Percentiles rank a stretch among this genome's conserved stretches.
phyloP scores from a whole-genome alignment of 129 eudicot species.

The Scalesia atractyloides region DNA sequence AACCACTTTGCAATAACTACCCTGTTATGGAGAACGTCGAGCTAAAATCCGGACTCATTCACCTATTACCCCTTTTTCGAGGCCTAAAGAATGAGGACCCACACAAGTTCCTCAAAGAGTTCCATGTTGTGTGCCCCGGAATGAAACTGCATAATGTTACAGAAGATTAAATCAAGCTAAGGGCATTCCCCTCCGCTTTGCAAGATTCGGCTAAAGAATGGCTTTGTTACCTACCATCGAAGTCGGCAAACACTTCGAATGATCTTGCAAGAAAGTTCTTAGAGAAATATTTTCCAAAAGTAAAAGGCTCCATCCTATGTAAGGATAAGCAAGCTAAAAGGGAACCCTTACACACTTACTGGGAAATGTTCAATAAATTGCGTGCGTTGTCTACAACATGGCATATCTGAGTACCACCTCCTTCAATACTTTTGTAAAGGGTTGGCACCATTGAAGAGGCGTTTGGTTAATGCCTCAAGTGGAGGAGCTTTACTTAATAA shows the following conservation, averaged over 20 bases:
- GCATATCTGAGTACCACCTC: background rate
- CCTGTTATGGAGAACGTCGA: background rate
- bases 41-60: background rate
- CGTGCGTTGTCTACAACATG: background rate
- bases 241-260: background rate
- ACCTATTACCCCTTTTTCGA: background rate
- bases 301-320: background rate
- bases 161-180: background rate
- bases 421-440: background rate
- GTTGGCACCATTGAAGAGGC: too few species aligned
- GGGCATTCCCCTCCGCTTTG: background rate
- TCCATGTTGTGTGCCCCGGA: background rate
- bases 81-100: background rate
- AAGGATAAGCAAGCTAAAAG: background rate
- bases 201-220: background rate
- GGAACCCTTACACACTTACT: background rate
- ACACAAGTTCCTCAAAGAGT: too few species aligned
- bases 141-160: too few species aligned
- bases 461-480: too few species aligned
- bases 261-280: background rate
- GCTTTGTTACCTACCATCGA: background rate
- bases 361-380: background rate
- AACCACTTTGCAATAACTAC: background rate
- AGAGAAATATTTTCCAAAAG: background rate
- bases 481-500: background rate